Base-by-base conservation (phyloP, 768 basidiomycete genomes). In the Tylopilus sp. region DNA sequence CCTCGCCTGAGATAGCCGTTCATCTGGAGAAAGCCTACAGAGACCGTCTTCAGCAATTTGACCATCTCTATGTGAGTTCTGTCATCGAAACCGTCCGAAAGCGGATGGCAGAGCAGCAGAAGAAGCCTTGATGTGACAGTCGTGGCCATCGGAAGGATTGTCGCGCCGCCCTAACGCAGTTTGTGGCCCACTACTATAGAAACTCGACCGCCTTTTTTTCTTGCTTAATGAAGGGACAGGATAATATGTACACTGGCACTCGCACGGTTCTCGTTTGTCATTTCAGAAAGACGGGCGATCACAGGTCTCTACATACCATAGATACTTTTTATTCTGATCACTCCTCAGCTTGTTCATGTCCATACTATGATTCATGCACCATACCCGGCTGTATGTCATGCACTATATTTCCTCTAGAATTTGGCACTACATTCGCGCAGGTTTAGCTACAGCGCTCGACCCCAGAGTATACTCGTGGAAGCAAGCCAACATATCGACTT, bases 11-110 rank as follows among this genome's bases (percentile, higher is more conserved):
- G 42, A 52, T 68, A 43, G 65, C 65, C 15, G 35, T 12, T 35
- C 66, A 66, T 28, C 46, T 68, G 18, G 61, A 68, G 41, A 66
- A 61, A 33, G 56, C 31, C 2, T 66, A 66, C 56, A 59, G 39
- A 47, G 66, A 66, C 44, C 64, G 61, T 25, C 64, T 66, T 38
- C 61, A 68, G 42, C 66, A 68, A 57, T 66, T 68, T 48, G 65
- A 68, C 47, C 64, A 66, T 44, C 61, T 66, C 55, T 66, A 68
- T 51, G 66, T 66, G 55, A 61, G 64, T 44, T 66, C 65, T 21
- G 67, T 66, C 40, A 43, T 66, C 39, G 66, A 68, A 40, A 68
- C 57, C 12, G 53, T 68, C 53, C 64, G 66, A 50, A 66, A 64
- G 57, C 58, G 65, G 58, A 68, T 63, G 55, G 64, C 55, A 53